These are phyloP conservation scores for Lactifluus rugatus DNA, from an alignment of 768 basidiomycete species.

Conservation along the genomic window DNA sequence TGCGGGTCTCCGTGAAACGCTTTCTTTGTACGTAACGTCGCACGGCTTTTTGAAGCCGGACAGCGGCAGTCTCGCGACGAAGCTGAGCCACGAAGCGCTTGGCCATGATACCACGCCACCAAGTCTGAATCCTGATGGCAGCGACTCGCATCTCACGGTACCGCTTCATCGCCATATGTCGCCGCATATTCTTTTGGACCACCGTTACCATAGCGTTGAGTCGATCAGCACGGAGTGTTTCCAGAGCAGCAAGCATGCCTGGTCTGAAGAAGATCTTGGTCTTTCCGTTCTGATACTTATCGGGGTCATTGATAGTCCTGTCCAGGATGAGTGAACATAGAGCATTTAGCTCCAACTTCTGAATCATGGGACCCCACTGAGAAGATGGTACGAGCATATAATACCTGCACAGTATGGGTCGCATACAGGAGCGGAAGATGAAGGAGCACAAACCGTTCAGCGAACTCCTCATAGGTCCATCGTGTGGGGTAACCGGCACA, in stretches of 20 bases:
- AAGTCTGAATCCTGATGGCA: conserved; percentile 82
- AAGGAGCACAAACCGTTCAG: conserved; percentile 63
- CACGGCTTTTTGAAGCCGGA: conserved; percentile 61
- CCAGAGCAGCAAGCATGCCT: conserved; percentile 94
- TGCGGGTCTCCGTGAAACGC: conserved; percentile 52
- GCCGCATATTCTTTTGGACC: conserved; percentile 94
- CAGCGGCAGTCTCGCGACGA: conserved; percentile 64
- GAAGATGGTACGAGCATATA: conserved; percentile 91
- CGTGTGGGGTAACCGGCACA: conserved; percentile 98
- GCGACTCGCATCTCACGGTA: conserved; percentile 63
- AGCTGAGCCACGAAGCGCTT: conserved; percentile 58
- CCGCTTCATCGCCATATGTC: conserved; percentile 72
- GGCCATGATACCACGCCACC: conserved; percentile 88
- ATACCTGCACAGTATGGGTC: conserved; percentile 46
- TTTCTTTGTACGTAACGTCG: conserved; percentile 68
- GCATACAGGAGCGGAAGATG: neutral
- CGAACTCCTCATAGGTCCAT: conserved; percentile 98
- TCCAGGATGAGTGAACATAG: conserved; percentile 82
- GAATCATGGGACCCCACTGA: conserved; percentile 81
- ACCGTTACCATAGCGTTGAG: conserved; percentile 88
- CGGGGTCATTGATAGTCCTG: conserved; percentile 80
- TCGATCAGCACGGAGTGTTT: conserved; percentile 78
- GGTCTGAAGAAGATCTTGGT: conserved; percentile 99
- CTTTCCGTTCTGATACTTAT: conserved; percentile 94
- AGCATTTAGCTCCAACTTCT: conserved; percentile 63